Base-by-base conservation (phyloP, 768 basidiomycete species). In the Suillus luteus region DNA sequence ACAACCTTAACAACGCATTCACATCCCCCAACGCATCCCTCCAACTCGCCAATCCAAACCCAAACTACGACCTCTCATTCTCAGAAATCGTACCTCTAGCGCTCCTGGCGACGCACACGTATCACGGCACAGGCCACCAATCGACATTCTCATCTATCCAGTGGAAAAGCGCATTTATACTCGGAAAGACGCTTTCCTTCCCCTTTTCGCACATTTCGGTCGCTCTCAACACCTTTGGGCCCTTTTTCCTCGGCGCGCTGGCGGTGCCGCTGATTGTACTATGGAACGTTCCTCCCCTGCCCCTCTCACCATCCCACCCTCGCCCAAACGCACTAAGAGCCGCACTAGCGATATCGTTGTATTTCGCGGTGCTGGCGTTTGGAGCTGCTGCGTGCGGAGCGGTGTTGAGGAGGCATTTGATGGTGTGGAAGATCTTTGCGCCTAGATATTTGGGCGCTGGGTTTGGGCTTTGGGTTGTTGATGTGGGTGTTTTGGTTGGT, bases 401-500 rank as follows among this genome's bases (percentile, higher is more conserved):
- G 9, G 84, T 87, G 68, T 76, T 96, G 59, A 77, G 95, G 66
- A 74, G 95, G 52, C 95, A 98, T 73, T 75, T 97, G 67, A 97
- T 97, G 95, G 95, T 98, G 27, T 99, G 97, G 97, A 98, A 99
- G 78, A 89, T 99, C 4, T 99, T 98, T 70, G 96, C 96, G 43
- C 97, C 97, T 66, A 79, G 96, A 66, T 97, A 96, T 73, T 96
- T 98, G 89, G 72, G 85, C 17, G 91, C 84, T 0, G 93, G 85
- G 0, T 70, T 86, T 4, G 83, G 83, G 35, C 73, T 96, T 41
- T 48, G 93, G 5, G 84, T 84, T 1, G 85, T 93, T 2, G 96
- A 99, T 76, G 41, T 88, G 0, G 89, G 81, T 0, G 76, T 91
- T 22, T 60, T 94, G 59, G 37, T 90, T 15, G 91, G 87, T 0